Percentiles rank a stretch among this genome's conserved stretches.
These are phyloP conservation scores for Rhizoclosmatium globosum DNA, from an alignment of 192 early-diverging fungal species.

Conservation along the genomic window DNA sequence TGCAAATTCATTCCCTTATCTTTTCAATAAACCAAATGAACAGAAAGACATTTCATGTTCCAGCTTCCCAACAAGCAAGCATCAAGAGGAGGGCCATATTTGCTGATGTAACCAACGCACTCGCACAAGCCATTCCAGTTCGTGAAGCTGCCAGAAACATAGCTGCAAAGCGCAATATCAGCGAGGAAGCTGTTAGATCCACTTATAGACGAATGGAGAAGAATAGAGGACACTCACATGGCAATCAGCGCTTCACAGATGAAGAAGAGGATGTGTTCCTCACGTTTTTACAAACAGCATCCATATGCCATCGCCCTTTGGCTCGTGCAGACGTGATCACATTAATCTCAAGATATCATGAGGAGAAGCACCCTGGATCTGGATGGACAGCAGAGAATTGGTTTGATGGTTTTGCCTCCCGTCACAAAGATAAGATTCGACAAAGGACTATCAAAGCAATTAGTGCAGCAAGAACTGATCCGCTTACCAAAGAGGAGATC, in stretches of 20 bases:
- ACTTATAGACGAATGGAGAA: not conserved
- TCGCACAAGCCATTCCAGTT: too few species aligned
- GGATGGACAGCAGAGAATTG: not conserved
- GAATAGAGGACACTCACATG: not conserved
- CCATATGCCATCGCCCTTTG: not conserved
- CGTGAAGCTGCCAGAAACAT: too few species aligned
- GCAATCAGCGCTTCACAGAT: conserved; percentile 15
- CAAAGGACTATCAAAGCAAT: not conserved
- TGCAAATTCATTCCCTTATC: too few species aligned
- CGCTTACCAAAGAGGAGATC: not conserved
- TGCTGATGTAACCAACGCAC: too few species aligned
- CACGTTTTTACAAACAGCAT: not conserved
- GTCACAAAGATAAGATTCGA: not conserved
- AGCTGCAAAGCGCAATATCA: too few species aligned
- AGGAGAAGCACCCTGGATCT: not conserved
- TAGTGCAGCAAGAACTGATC: not conserved
- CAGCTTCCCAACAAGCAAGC: too few species aligned
- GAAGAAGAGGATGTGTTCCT: conserved; percentile 5
- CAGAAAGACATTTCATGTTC: too few species aligned
- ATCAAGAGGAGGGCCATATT: too few species aligned
- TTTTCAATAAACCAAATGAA: too few species aligned
- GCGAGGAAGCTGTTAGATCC: not conserved
- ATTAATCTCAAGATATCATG: not conserved
- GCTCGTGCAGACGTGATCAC: not conserved
- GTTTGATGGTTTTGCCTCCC: not conserved